A percentile compares a stretch with the other conserved stretches of the same genome.
phyloP scores from a whole-genome alignment of 257 asterid species.

The Phtheirospermum japonicum region DNA sequence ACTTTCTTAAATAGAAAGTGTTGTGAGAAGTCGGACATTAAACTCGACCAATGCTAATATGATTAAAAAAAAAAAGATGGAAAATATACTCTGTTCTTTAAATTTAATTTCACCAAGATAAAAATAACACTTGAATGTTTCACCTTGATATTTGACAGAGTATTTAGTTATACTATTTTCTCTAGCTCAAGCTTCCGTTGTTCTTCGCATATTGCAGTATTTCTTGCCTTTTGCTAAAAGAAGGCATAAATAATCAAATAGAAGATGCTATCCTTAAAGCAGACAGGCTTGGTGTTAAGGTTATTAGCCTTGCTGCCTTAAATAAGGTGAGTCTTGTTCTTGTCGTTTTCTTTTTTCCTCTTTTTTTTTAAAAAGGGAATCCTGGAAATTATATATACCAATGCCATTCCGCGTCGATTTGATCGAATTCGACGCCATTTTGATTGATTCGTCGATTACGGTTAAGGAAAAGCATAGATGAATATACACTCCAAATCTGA shows the following conservation, averaged over 20 bases:
- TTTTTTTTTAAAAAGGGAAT: not conserved
- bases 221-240: slow-evolving; percentile 84
- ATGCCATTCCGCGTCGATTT: slow-evolving; percentile 87
- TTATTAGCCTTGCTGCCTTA: slow-evolving; percentile 91
- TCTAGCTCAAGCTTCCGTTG: slow-evolving; percentile 15
- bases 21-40: too few relatives aligned
- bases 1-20: too few relatives aligned
- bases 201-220: slow-evolving; percentile 55
- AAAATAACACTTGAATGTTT: too few relatives aligned
- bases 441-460: slow-evolving; percentile 49
- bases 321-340: slow-evolving; percentile 57
- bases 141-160: too few relatives aligned
- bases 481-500: slow-evolving; percentile 64
- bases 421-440: slow-evolving; percentile 67
- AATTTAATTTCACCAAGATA: too few relatives aligned
- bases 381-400: slow-evolving; percentile 43
- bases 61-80: too few relatives aligned
- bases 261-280: slow-evolving; percentile 95
- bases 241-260: slow-evolving; percentile 83
- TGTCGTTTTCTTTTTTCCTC: too few relatives aligned
- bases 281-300: slow-evolving; percentile 82
- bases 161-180: slow-evolving; percentile 2
- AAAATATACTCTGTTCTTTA: too few relatives aligned
- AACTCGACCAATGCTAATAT: too few relatives aligned
- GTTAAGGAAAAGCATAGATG: slow-evolving; percentile 52